A percentile compares a stretch with the other conserved stretches of the same genome.
Conservation (phyloP, 2,329 filamentous ascomycete species). For the Colletotrichum liriopes region DNA sequence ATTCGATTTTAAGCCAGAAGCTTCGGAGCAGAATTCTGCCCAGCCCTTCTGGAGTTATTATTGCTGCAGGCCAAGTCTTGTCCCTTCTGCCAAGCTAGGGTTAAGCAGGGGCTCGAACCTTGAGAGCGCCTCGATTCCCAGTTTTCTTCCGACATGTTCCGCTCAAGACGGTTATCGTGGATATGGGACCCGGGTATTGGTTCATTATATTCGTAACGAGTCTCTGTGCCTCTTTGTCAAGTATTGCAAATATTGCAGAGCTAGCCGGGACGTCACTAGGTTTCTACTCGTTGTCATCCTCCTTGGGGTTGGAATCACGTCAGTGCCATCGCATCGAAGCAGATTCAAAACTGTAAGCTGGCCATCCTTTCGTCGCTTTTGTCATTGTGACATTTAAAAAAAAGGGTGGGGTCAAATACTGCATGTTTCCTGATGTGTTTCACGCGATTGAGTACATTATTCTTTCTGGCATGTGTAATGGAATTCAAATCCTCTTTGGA, state of each 20-base stretch:
- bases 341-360: not conserved
- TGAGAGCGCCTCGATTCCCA: not conserved
- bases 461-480: no score
- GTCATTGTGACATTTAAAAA: no score
- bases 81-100: not conserved
- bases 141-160: not conserved
- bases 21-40: not conserved
- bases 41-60: not conserved
- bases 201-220: not conserved
- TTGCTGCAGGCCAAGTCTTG: not conserved
- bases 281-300: no score
- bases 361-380: no score
- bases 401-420: no score
- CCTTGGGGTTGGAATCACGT: no score
- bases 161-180: not conserved
- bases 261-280: no score
- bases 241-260: not conserved
- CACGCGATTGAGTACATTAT: no score
- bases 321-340: no score
- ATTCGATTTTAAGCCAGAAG: not conserved
- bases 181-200: not conserved
- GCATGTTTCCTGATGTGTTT: no score
- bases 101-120: not conserved
- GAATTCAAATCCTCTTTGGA: no score
- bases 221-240: not conserved